Evolutionary conservation across 192 early-diverging fungal species (phyloP).

Genomic region (Mortierella antarctica): DNA sequence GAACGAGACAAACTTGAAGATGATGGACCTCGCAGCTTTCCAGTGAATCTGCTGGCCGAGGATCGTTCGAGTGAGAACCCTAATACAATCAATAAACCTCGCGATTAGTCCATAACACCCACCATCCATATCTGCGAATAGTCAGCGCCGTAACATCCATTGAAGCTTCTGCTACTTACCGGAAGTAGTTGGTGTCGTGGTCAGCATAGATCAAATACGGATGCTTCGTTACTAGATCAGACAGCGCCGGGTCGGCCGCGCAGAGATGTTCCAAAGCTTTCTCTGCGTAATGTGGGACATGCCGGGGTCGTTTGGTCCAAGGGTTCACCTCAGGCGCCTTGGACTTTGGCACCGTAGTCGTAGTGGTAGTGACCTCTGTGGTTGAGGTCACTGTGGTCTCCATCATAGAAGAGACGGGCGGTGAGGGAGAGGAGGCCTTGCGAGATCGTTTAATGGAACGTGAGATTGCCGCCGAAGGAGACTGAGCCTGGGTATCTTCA

Average conservation of each 20-base stretch:
- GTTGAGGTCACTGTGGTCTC: background rate
- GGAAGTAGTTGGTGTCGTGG: slow-evolving; percentile 47
- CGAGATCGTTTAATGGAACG: background rate
- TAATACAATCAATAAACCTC: background rate
- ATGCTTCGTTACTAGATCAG: slow-evolving; percentile 21
- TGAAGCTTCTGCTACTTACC: slow-evolving; percentile 1
- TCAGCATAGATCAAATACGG: slow-evolving; percentile 36
- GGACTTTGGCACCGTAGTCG: background rate
- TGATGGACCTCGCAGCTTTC: slow-evolving; percentile 47
- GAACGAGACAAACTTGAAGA: slow-evolving; percentile 38
- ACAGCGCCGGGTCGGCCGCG: slow-evolving; percentile 25
- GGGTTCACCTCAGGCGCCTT: slow-evolving; percentile 25
- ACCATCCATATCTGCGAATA: too few relatives aligned
- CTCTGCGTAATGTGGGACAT: slow-evolving; percentile 23
- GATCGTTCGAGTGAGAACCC: slow-evolving; percentile 38
- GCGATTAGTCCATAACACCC: background rate
- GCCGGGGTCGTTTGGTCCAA: slow-evolving; percentile 23
- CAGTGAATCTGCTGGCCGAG: slow-evolving; percentile 46
- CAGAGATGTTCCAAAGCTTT: slow-evolving; percentile 32
- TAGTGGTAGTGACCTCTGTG: background rate
- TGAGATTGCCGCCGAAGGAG: background rate
- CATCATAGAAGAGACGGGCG: background rate
- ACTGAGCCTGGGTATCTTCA: background rate
- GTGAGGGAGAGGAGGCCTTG: background rate
- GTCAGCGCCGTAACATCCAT: background rate